Conservation (phyloP, 768 basidiomycete species). For the Tulasnella sp. region DNA sequence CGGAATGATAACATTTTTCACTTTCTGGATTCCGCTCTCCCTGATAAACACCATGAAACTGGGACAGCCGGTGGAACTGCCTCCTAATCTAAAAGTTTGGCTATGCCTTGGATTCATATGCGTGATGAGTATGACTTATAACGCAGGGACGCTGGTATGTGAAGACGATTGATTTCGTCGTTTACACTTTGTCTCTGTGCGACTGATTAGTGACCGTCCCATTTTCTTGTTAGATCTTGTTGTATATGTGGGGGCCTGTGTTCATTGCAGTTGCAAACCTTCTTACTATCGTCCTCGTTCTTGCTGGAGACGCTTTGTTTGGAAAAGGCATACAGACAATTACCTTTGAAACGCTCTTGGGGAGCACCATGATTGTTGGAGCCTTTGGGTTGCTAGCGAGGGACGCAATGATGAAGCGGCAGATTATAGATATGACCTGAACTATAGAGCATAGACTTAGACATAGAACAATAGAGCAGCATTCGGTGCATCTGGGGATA, state of each 20-base stretch:
- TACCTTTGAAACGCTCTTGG: conserved; percentile 68
- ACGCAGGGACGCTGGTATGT: conserved; percentile 78
- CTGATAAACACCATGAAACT: conserved; percentile 19
- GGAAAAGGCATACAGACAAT: conserved; percentile 59
- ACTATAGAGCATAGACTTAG: neutral
- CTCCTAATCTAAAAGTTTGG: conserved; percentile 48
- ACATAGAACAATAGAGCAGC: neutral
- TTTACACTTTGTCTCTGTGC: neutral
- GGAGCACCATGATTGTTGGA: conserved; percentile 71
- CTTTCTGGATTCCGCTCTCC: conserved; percentile 26
- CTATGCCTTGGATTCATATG: conserved; percentile 65
- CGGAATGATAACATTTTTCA: conserved; percentile 25
- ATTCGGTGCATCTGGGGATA: neutral
- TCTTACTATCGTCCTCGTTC: conserved; percentile 89
- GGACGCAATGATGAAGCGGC: conserved; percentile 52
- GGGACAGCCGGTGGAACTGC: conserved; percentile 52
- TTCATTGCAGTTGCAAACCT: conserved; percentile 85
- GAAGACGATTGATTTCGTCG: neutral
- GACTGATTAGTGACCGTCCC: neutral
- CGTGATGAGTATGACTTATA: conserved; percentile 71
- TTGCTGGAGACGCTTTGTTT: conserved; percentile 72
- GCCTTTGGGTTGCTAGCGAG: conserved; percentile 79
- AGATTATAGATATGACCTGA: neutral
- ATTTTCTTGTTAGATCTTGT: conserved; percentile 52
- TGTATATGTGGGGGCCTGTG: conserved; percentile 85